A percentile compares a stretch with the other conserved stretches of the same genome.
Conservation (phyloP, 139 green algal genomes). For the Chlamydomonas incerta region DNA sequence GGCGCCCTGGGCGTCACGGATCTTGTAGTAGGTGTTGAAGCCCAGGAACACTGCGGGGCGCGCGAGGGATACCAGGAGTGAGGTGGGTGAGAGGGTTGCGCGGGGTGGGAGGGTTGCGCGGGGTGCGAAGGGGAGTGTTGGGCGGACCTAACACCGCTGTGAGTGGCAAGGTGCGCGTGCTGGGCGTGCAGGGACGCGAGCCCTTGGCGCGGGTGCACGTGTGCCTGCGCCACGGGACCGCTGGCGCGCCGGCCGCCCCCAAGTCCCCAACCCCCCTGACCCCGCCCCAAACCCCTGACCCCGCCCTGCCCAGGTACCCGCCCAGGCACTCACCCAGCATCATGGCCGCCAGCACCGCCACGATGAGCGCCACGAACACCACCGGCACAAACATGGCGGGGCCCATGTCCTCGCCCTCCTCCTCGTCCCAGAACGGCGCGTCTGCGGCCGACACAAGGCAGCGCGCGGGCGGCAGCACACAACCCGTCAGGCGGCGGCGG, state of each 20-base stretch:
- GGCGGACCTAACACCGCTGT: too few species aligned
- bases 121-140: not conserved
- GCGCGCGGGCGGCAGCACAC: too few species aligned
- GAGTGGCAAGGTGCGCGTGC: too few species aligned
- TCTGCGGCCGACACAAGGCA: not conserved
- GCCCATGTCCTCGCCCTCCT: slow-evolving; percentile 8
- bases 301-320: too few species aligned
- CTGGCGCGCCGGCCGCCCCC: too few species aligned
- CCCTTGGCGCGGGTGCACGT: not conserved
- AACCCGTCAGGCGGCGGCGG: not conserved
- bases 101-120: too few species aligned
- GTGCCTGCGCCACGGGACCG: not conserved
- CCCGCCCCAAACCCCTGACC: too few species aligned
- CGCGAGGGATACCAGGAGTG: too few species aligned
- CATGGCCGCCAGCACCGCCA: not conserved
- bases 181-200: not conserved
- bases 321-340: not conserved
- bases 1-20: not conserved
- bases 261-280: too few species aligned
- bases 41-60: slow-evolving; percentile 3
- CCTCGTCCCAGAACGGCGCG: slow-evolving; percentile 4
- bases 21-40: not conserved
- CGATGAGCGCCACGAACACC: not conserved
- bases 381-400: slow-evolving; percentile 26
- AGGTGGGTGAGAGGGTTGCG: too few species aligned